These are phyloP conservation scores for Psilocybe sp. DNA, from an alignment of 768 basidiomycete genomes.

Conservation along the genomic window DNA sequence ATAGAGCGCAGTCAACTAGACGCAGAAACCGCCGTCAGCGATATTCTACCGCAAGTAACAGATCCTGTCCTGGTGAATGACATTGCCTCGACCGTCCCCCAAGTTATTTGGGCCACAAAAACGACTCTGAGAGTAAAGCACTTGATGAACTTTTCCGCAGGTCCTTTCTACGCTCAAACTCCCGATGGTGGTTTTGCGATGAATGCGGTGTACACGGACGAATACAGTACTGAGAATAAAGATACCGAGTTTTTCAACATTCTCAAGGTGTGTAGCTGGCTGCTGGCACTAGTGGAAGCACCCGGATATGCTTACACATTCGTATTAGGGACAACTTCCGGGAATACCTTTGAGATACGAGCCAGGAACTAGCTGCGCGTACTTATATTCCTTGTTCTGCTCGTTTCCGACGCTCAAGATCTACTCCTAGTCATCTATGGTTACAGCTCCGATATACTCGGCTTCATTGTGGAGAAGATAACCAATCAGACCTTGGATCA, in stretches of 20 bases:
- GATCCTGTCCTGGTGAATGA: neutral
- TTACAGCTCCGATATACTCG: constrained; percentile 25
- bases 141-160: constrained; percentile 26
- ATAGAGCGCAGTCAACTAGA: constrained; percentile 2
- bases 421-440: constrained; percentile 24
- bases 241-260: constrained; percentile 14
- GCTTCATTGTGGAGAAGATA: constrained; percentile 27
- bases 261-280: constrained; percentile 14
- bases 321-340: constrained; percentile 16
- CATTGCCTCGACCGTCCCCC: neutral
- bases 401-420: no score
- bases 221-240: constrained; percentile 13
- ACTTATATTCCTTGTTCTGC: neutral
- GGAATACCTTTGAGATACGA: constrained; percentile 24
- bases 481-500: constrained; percentile 22
- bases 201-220: constrained; percentile 11
- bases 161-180: constrained; percentile 18
- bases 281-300: neutral
- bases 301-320: neutral
- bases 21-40: neutral
- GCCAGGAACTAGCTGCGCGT: constrained; percentile 26
- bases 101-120: constrained; percentile 10
- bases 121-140: constrained; percentile 19
- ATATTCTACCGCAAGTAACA: constrained; percentile 3
- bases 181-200: neutral